These are phyloP conservation scores for Alternaria angustiovoidea DNA, from an alignment of 2,329 filamentous ascomycete genomes.

Conservation along the genomic window DNA sequence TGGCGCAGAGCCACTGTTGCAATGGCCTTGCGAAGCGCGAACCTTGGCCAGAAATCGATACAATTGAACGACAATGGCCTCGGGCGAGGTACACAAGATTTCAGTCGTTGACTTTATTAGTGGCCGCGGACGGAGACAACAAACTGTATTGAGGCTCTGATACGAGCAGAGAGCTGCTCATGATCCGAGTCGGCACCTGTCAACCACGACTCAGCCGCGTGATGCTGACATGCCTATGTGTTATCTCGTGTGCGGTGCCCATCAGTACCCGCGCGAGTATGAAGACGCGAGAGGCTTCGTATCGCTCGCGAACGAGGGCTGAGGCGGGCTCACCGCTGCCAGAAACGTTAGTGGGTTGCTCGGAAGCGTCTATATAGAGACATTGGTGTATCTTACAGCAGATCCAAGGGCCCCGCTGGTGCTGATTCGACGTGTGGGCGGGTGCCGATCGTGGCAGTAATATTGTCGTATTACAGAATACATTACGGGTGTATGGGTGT, in stretches of 20 bases:
- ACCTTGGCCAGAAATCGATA: conserved; percentile 23
- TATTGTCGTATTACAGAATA: conserved; percentile 37
- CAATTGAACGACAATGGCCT: conserved; percentile 12
- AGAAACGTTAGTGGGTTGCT: conserved; percentile 8
- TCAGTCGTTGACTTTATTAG: conserved; percentile 4
- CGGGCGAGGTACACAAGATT: conserved; percentile 15
- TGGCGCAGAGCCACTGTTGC: conserved; percentile 10
- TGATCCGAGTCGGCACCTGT: conserved; percentile 21
- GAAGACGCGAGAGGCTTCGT: conserved; percentile 22
- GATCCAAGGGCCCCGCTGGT: neutral
- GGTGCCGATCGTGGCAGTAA: conserved; percentile 23
- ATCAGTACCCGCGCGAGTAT: conserved; percentile 24
- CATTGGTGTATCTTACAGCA: conserved; percentile 16
- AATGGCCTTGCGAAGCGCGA: conserved; percentile 7
- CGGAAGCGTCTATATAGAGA: conserved; percentile 18
- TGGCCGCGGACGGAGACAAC: conserved; percentile 3
- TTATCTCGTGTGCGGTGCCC: conserved; percentile 18
- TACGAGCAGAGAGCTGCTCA: conserved; percentile 16
- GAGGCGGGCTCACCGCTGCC: conserved; percentile 19
- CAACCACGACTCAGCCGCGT: conserved; percentile 35
- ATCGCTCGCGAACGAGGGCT: conserved; percentile 22
- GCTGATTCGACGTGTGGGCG: conserved; percentile 8
- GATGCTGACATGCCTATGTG: conserved; percentile 28
- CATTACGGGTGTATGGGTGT: conserved; percentile 32
- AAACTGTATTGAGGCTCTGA: conserved; percentile 6